Conservation (phyloP, 345 rosid species). For the Hevea brasiliensis region DNA sequence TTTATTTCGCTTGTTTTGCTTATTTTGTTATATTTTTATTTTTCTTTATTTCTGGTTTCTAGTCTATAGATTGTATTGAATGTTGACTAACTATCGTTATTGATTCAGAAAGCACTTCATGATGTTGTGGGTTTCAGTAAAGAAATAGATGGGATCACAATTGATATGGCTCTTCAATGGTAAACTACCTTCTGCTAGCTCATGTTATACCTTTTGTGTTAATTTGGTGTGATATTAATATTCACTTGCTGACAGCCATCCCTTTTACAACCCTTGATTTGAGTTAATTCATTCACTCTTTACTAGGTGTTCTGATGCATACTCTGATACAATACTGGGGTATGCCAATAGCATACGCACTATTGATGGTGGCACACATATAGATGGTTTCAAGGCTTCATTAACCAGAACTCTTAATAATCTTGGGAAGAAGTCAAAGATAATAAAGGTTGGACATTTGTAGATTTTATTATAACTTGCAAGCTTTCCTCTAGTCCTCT, state of each 20-base stretch:
- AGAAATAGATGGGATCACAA: slow-evolving; percentile 60
- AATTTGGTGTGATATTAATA: not conserved
- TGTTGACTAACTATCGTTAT: slow-evolving; percentile 34
- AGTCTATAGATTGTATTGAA: slow-evolving; percentile 13
- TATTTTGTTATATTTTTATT: not conserved
- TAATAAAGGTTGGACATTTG: slow-evolving; percentile 58
- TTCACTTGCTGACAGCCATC: not conserved
- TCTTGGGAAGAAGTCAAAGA: slow-evolving; percentile 84
- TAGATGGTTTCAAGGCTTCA: slow-evolving; percentile 89
- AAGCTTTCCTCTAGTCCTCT: not conserved
- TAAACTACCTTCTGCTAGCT: slow-evolving; percentile 34
- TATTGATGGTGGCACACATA: slow-evolving; percentile 96
- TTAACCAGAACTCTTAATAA: slow-evolving; percentile 84
- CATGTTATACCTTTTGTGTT: slow-evolving; percentile 7
- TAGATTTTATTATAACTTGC: not conserved
- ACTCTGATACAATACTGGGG: slow-evolving; percentile 92
- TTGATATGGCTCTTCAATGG: slow-evolving; percentile 94
- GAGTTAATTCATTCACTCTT: slow-evolving; percentile 23
- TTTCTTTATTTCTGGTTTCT: not conserved
- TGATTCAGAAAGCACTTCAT: slow-evolving; percentile 73
- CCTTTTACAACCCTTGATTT: slow-evolving; percentile 15
- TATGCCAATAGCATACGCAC: slow-evolving; percentile 97
- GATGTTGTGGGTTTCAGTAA: slow-evolving; percentile 78
- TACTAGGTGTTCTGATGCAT: slow-evolving; percentile 92
- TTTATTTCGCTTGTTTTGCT: not conserved